Percentiles rank a stretch among this genome's conserved stretches.
Evolutionary conservation across 225 moss, liverwort and hornwort genomes (phyloP).

Genomic region (Takakia lepidozioides): DNA sequence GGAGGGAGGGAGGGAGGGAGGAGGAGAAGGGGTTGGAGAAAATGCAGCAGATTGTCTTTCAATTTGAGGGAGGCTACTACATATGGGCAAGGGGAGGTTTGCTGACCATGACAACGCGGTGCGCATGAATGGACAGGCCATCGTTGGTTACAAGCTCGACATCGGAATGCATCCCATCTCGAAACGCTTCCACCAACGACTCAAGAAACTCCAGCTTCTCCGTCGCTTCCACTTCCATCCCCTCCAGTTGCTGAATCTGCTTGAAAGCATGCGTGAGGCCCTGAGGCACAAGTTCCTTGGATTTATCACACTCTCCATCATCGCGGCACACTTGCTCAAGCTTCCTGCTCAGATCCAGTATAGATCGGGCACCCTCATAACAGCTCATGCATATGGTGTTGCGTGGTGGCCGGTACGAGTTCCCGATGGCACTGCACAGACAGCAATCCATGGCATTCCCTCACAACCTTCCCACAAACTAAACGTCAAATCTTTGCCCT

Average conservation of each 20-base stretch:
- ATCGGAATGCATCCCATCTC: constrained; percentile 75
- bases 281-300: constrained; percentile 33
- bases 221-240: constrained; percentile 72
- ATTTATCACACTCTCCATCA: constrained; percentile 59
- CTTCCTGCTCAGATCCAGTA: constrained; percentile 76
- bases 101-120: constrained; percentile 89
- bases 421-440: constrained; percentile 68
- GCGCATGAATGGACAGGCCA: constrained; percentile 77
- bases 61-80: too few relatives aligned
- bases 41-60: too few relatives aligned
- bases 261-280: constrained; percentile 74
- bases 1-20: too few relatives aligned
- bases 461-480: too few relatives aligned
- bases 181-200: constrained; percentile 86
- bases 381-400: constrained; percentile 65
- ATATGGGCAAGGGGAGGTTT: too few relatives aligned
- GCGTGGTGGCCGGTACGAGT: constrained; percentile 77
- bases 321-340: constrained; percentile 86
- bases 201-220: constrained; percentile 96
- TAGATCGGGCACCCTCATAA: constrained; percentile 65
- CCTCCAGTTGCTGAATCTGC: constrained; percentile 81
- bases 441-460: constrained; percentile 85
- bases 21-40: too few relatives aligned
- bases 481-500: too few relatives aligned
- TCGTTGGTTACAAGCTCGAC: constrained; percentile 84